Evolutionary conservation across 2,329 filamentous ascomycete genomes (phyloP).

Genomic region (Blastomyces silverae): DNA sequence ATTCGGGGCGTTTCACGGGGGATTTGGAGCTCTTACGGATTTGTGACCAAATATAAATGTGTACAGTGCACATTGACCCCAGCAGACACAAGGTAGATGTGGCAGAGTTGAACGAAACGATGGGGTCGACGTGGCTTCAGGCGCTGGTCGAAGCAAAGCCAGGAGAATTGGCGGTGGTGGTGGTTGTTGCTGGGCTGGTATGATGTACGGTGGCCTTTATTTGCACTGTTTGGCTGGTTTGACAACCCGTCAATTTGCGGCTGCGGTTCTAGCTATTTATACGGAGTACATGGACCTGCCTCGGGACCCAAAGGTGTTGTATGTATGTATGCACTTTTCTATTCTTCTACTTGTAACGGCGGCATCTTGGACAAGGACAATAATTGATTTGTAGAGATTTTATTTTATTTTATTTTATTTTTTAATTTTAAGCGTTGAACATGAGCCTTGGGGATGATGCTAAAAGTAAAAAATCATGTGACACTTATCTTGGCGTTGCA

Average conservation of each 20-base stretch:
- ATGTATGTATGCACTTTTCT: background rate
- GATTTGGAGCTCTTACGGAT: conserved; percentile 2
- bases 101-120: background rate
- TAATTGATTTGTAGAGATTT: too few relatives aligned
- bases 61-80: conserved; percentile 1
- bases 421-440: background rate
- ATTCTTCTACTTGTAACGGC: background rate
- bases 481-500: too few relatives aligned
- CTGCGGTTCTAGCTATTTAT: too few relatives aligned
- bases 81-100: background rate
- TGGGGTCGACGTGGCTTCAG: conserved; percentile 6
- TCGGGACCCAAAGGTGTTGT: too few relatives aligned
- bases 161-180: conserved; percentile 2
- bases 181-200: background rate
- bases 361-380: too few relatives aligned
- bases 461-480: background rate
- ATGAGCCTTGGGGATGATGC: background rate
- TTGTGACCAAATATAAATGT: conserved; percentile 1
- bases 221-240: conserved; percentile 2
- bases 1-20: background rate
- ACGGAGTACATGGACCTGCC: too few relatives aligned
- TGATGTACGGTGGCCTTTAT: conserved; percentile 18
- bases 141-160: background rate
- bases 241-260: background rate
- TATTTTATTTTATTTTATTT: too few relatives aligned